Conservation (phyloP, 192 early-diverging fungal species). For the Linnemannia schmuckeri region DNA sequence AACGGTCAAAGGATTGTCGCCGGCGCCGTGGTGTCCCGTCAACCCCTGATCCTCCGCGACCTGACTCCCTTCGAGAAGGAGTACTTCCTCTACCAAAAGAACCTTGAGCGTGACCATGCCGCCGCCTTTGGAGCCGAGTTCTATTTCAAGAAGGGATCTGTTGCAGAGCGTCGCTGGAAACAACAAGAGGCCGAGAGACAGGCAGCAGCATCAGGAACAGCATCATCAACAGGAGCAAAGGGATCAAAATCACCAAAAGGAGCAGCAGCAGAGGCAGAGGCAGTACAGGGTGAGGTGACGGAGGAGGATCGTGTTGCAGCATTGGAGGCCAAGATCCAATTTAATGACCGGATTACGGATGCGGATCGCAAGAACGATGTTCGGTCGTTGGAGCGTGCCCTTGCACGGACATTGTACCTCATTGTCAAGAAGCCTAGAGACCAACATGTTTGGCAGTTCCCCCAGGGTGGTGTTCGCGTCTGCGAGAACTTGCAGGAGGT, state of each 20-base stretch:
- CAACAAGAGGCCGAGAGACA: slow-evolving; percentile 56
- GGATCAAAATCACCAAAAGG: slow-evolving; percentile 1
- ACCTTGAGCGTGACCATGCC: slow-evolving; percentile 64
- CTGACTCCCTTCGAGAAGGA: slow-evolving; percentile 73
- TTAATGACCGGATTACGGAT: slow-evolving; percentile 68
- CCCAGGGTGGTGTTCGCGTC: slow-evolving; percentile 72
- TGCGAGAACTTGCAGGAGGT: slow-evolving; percentile 82
- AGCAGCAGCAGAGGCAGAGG: slow-evolving; percentile 1
- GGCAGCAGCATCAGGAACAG: slow-evolving; percentile 16
- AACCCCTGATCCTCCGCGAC: slow-evolving; percentile 74
- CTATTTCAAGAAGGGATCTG: slow-evolving; percentile 85
- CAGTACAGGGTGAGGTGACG: slow-evolving; percentile 29
- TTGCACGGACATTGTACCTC: slow-evolving; percentile 84
- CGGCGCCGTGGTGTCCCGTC: slow-evolving; percentile 77
- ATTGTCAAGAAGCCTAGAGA: slow-evolving; percentile 76
- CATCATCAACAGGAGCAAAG: slow-evolving; percentile 28
- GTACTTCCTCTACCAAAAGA: slow-evolving; percentile 80
- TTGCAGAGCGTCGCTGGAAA: slow-evolving; percentile 75
- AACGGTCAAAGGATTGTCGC: slow-evolving; percentile 62
- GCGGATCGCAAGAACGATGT: slow-evolving; percentile 76
- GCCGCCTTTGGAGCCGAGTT: slow-evolving; percentile 73
- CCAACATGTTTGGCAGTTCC: slow-evolving; percentile 78
- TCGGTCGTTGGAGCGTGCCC: slow-evolving; percentile 80
- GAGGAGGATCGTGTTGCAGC: slow-evolving; percentile 58
- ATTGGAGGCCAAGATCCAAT: slow-evolving; percentile 67